These are phyloP conservation scores for Claviceps sp. DNA, from an alignment of 2,329 filamentous ascomycete genomes.

Conservation along the genomic window DNA sequence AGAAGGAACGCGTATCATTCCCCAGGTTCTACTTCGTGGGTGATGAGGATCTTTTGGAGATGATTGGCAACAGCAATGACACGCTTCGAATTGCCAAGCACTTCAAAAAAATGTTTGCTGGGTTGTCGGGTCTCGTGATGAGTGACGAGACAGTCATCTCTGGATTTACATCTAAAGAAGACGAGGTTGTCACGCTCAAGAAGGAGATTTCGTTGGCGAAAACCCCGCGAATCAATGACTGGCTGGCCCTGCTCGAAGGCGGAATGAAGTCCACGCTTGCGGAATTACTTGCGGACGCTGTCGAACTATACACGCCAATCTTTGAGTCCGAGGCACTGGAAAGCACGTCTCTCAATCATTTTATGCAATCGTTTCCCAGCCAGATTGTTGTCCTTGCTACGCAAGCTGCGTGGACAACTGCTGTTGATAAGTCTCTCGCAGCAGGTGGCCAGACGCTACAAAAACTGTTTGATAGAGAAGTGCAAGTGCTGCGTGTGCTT, in stretches of 20 bases:
- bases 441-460: slow-evolving; percentile 58
- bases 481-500: slow-evolving; percentile 72
- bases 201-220: slow-evolving; percentile 86
- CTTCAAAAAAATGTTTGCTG: slow-evolving; percentile 99
- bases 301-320: slow-evolving; percentile 68
- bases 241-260: slow-evolving; percentile 82
- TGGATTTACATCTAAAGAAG: slow-evolving; percentile 91
- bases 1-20: slow-evolving; percentile 94
- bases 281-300: slow-evolving; percentile 75
- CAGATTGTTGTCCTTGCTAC: slow-evolving; percentile 93
- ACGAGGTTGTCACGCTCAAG: slow-evolving; percentile 74
- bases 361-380: slow-evolving; percentile 73
- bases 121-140: slow-evolving; percentile 78
- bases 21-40: slow-evolving; percentile 99
- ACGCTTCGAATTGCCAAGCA: slow-evolving; percentile 94
- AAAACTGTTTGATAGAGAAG: slow-evolving; percentile 65
- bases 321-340: slow-evolving; percentile 63
- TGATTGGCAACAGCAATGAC: slow-evolving; percentile 98
- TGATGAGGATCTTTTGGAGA: slow-evolving; percentile 94
- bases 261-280: slow-evolving; percentile 93
- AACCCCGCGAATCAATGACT: slow-evolving; percentile 95
- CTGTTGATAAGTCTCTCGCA: slow-evolving; percentile 65
- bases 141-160: slow-evolving; percentile 78
- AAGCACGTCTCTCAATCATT: slow-evolving; percentile 56
- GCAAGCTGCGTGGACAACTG: slow-evolving; percentile 85